These are phyloP conservation scores for Polyrhizophydium stewartii DNA, from an alignment of 371 early-diverging fungal genomes.

Conservation along the genomic window DNA sequence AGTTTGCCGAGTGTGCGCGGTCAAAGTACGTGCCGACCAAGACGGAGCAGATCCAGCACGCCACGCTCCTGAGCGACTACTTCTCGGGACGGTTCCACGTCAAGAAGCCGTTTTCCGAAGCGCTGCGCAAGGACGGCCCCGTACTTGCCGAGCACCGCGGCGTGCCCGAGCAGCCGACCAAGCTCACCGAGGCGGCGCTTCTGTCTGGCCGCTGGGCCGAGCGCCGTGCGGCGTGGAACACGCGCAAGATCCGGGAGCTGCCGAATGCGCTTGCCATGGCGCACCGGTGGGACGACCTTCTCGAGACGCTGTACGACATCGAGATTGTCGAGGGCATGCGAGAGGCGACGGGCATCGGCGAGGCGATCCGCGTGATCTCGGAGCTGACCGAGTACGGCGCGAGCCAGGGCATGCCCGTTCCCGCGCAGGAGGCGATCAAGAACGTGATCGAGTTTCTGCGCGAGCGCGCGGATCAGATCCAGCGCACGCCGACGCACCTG, in stretches of 20 bases:
- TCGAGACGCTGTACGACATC: not conserved
- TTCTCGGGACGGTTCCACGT: not conserved
- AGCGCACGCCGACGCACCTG: not conserved
- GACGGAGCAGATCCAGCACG: not conserved
- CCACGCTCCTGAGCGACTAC: not conserved
- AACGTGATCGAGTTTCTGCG: not conserved
- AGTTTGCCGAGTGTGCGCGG: slow-evolving; percentile 1
- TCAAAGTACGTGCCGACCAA: not conserved
- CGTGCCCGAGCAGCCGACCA: not conserved
- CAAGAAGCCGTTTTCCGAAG: not conserved
- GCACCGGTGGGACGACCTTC: not conserved
- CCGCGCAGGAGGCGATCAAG: not conserved
- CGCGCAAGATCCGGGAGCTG: not conserved
- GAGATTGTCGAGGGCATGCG: not conserved
- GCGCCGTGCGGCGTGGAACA: not conserved
- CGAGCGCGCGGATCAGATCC: not conserved
- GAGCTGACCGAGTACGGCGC: not conserved
- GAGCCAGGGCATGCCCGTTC: not conserved
- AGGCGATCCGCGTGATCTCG: not conserved
- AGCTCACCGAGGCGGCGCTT: not conserved
- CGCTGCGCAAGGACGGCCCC: not conserved
- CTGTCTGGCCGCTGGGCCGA: not conserved
- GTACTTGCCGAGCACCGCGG: not conserved
- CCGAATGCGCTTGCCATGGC: not conserved
- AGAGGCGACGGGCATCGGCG: not conserved